Conservation (phyloP, 164 flowering plant species). For the Euptelea pleiosperma region DNA sequence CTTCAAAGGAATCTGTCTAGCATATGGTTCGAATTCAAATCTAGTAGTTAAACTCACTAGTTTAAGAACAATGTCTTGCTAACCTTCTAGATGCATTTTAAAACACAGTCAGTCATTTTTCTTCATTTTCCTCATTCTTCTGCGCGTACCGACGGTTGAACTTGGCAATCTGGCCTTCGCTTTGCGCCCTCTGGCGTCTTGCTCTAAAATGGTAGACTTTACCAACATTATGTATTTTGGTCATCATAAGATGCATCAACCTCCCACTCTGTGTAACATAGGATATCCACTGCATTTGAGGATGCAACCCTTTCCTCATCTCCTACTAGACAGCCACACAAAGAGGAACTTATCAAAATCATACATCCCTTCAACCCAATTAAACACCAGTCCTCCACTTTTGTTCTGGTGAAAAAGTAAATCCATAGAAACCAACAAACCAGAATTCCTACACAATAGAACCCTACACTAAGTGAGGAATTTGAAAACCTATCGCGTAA, state of each 20-base stretch:
- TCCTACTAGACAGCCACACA: slow-evolving; percentile 14
- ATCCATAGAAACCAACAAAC: no score
- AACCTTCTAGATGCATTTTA: no score
- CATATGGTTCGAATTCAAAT: no score
- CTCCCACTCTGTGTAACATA: slow-evolving; percentile 84
- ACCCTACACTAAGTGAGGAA: no score
- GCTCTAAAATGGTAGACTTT: slow-evolving; percentile 86
- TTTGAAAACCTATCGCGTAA: no score
- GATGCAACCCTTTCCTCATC: slow-evolving; percentile 91
- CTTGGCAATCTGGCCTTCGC: slow-evolving; percentile 74
- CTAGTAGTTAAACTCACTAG: neutral
- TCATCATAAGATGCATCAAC: slow-evolving; percentile 75
- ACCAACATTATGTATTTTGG: slow-evolving; percentile 59
- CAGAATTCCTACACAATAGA: no score
- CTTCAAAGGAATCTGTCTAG: neutral
- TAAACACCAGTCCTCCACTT: no score
- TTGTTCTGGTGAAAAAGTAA: no score
- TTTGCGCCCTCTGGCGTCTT: slow-evolving; percentile 68
- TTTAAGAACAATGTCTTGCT: no score
- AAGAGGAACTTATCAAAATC: neutral
- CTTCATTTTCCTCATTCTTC: slow-evolving; percentile 29
- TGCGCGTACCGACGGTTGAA: slow-evolving; percentile 62
- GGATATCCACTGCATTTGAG: slow-evolving; percentile 91
- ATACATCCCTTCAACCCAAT: no score
- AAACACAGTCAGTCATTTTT: slow-evolving; percentile 19